A percentile compares a stretch with the other conserved stretches of the same genome.
Evolutionary conservation across 345 rosid genomes (phyloP).

Genomic region (Excoecaria agallocha): DNA sequence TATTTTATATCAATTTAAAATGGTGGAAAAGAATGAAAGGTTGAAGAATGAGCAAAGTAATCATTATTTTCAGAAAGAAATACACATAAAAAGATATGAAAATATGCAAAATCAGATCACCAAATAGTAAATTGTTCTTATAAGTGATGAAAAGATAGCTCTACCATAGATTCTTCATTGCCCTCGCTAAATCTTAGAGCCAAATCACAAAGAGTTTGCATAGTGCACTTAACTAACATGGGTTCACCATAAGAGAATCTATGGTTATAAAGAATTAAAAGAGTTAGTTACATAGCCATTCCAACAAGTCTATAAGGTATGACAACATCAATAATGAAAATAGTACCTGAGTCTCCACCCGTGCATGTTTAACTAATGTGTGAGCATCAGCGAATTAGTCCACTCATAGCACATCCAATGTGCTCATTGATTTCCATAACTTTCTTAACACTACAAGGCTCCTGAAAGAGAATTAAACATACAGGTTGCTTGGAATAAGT

Average conservation of each 20-base stretch:
- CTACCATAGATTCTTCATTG: conserved; percentile 97
- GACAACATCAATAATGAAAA: too few relatives aligned
- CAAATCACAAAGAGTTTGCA: conserved; percentile 92
- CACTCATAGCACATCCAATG: conserved; percentile 99
- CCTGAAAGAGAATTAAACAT: conserved; percentile 42
- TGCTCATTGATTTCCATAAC: conserved; percentile 96
- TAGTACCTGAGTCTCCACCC: conserved; percentile 99
- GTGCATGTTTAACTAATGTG: conserved; percentile 96
- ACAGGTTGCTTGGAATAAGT: neutral
- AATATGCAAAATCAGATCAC: too few relatives aligned
- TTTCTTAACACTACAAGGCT: conserved; percentile 95
- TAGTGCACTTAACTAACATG: conserved; percentile 93
- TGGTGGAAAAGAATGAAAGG: too few relatives aligned
- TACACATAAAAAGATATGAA: too few relatives aligned
- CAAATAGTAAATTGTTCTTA: too few relatives aligned
- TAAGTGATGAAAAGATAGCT: neutral
- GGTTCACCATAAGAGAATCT: conserved; percentile 98
- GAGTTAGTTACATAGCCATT: neutral
- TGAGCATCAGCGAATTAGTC: conserved; percentile 96
- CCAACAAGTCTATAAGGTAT: neutral
- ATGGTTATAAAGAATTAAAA: conserved; percentile 44
- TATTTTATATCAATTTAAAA: too few relatives aligned
- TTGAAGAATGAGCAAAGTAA: too few relatives aligned
- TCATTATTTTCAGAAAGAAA: too few relatives aligned
- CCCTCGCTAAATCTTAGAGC: conserved; percentile 98